A percentile compares a stretch with the other conserved stretches of the same genome.
These are phyloP conservation scores for Amaranthus hypochondriacus DNA, from an alignment of 148 eudicot genomes.

Conservation along the genomic window DNA sequence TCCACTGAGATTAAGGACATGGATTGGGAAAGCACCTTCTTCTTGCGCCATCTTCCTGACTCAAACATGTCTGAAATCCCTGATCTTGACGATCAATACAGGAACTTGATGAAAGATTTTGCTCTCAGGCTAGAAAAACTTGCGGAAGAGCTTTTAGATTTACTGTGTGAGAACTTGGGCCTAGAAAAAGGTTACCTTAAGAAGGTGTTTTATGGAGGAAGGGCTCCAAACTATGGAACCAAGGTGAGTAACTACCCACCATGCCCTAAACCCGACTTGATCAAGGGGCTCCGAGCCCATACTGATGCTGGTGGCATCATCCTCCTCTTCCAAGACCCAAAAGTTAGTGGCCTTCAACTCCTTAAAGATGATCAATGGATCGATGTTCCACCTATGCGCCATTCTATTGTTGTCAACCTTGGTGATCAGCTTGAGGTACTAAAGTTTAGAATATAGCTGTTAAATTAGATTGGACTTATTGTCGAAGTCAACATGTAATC, in stretches of 20 bases:
- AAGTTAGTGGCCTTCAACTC: slow-evolving; percentile 71
- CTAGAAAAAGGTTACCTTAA: slow-evolving; percentile 72
- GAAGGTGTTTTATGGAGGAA: slow-evolving; percentile 56
- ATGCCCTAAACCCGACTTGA: slow-evolving; percentile 66
- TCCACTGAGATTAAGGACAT: slow-evolving; percentile 47
- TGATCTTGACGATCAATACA: slow-evolving; percentile 57
- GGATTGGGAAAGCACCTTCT: slow-evolving; percentile 84
- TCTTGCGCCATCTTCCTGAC: slow-evolving; percentile 54
- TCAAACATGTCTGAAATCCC: slow-evolving; percentile 57
- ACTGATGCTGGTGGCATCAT: slow-evolving; percentile 84
- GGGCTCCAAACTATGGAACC: slow-evolving; percentile 65
- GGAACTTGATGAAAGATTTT: slow-evolving; percentile 68
- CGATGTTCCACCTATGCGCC: slow-evolving; percentile 77
- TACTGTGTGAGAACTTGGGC: slow-evolving; percentile 73
- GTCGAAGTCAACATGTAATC: too few species aligned
- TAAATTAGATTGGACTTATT: too few species aligned
- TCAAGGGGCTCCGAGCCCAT: slow-evolving; percentile 78
- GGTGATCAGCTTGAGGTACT: slow-evolving; percentile 77
- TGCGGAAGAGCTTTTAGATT: slow-evolving; percentile 68
- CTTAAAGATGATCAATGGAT: slow-evolving; percentile 66
- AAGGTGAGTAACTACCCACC: slow-evolving; percentile 81
- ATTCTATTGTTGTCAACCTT: slow-evolving; percentile 71
- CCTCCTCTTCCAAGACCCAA: slow-evolving; percentile 72
- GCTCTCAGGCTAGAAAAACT: slow-evolving; percentile 50
- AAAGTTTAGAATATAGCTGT: too few species aligned